Evolutionary conservation across 2,329 filamentous ascomycete species (phyloP), one percentile per base, ranked within the genome.

Genomic region (Onygenales sp.): DNA sequence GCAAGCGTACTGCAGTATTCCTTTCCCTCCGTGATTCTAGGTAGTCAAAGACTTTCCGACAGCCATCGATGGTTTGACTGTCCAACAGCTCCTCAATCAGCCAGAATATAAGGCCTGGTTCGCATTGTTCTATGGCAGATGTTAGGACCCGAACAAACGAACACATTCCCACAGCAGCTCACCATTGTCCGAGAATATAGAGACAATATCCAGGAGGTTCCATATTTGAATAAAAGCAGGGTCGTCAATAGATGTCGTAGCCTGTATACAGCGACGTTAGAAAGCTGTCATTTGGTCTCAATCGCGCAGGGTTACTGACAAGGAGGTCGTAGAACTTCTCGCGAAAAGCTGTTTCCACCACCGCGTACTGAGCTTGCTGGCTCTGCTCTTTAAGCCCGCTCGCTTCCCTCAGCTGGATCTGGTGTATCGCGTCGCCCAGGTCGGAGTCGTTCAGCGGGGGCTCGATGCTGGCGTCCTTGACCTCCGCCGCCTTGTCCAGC

Each of bases 81-180:
- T 98, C 94, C 31, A 98, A 79, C 1, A 98, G 80, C 70, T 97
- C 93, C 68, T 99, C 93, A 17, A 96, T 84, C 13, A 98, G 81
- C 80, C 88, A 91, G 64, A 95, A 90, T 7, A 93, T 78, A 7
- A 98, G 76, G 14, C 86, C 87, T 0, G 89, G 83, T 59, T 95
- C 90, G 61, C 81, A 84, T 43, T 53, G 41, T 43, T 61, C 53
- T 61, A 52, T 27, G 5, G 27, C 36, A n/a, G 21, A 11, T 36
- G 7, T 54, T 17, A 55, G 50, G 27, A 48, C 39, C 10, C 43
- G 21, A 13, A 9, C 14, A 33, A 13, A 6, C n/a, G 33, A 32
- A 39, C 21, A 17, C 51, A 47, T 36, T 21, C 36, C 27, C 42
- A 13, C 14, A 38, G 32, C 66, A 76, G 84, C 73, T 78, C 79